Base-by-base conservation (phyloP, 108 stramenopile genomes). In the Cylindrotheca closterium region DNA sequence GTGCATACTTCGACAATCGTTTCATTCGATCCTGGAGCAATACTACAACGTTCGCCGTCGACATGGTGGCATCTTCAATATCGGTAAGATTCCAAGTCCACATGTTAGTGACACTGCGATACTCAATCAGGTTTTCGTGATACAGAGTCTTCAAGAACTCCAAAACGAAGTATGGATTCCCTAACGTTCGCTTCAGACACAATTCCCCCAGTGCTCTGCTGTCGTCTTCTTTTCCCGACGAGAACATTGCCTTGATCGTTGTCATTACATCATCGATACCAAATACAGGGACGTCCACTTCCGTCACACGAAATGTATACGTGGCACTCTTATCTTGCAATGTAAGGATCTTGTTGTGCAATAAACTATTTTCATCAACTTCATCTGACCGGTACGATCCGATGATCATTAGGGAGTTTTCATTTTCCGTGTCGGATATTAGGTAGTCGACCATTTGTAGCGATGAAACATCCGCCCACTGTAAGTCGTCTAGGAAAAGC, bases 341-440 rank as follows among this genome's bases (percentile, higher is more conserved):
- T 49, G 29, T 22, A 62, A 62, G 21, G 30, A 33, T 50, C 62
- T 65, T 25, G 53, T 55, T 1, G 48, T 63, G 10, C 70, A 42
- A 17, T 75, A 70, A 48, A 82, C 80, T 47, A 82, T 73, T 50
- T n/a, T n/a, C n/a, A n/a, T n/a, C n/a, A n/a, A n/a, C n/a, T n/a
- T n/a, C n/a, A n/a, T n/a, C n/a, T n/a, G 73, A 73, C 42, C 84
- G 71, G 49, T 80, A 79, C 0, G 67, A 31, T 18, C 80, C 80
- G n/a, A 82, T 58, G 48, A 85, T 53, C 57, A 85, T 31, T n/a
- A n/a, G n/a, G 37, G 71, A n/a, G 4, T 31, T 48, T 1, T 22
- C 47, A n/a, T 19, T 57, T 32, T 32, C 27, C 8, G 8, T 15
- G 30, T 70, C 64, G 0, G 4, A 18, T 22, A 55, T n/a, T 3